These are phyloP conservation scores for Schwanniomyces pseudopolymorphus DNA, from an alignment of 805 yeast species.

Conservation along the genomic window DNA sequence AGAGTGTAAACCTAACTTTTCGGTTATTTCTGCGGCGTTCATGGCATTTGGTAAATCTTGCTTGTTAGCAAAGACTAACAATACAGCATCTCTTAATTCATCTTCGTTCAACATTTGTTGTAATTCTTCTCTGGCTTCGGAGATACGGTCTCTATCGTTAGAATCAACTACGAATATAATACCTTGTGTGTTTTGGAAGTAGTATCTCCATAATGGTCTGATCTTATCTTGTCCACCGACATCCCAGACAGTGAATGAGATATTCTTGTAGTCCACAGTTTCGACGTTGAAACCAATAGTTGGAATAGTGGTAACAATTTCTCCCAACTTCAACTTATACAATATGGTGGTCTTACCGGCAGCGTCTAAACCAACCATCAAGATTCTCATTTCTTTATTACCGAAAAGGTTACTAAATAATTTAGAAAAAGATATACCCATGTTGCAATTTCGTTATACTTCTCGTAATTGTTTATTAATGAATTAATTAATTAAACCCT, in stretches of 20 bases:
- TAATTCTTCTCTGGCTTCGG: slow-evolving; percentile 97
- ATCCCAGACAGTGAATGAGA: slow-evolving; percentile 97
- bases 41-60: slow-evolving; percentile 99
- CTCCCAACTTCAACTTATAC: slow-evolving; percentile 92
- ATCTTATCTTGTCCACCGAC: slow-evolving; percentile 99
- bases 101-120: slow-evolving; percentile 98
- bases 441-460: slow-evolving; percentile 20
- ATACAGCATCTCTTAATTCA: slow-evolving; percentile 93
- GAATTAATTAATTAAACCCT: slow-evolving; percentile 3
- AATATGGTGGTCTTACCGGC: slow-evolving; percentile 98
- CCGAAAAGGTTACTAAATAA: slow-evolving; percentile 94
- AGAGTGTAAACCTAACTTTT: slow-evolving; percentile 93
- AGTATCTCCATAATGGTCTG: slow-evolving; percentile 98
- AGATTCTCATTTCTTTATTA: slow-evolving; percentile 96
- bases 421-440: slow-evolving; percentile 96
- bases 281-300: slow-evolving; percentile 97
- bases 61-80: slow-evolving; percentile 95
- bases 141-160: slow-evolving; percentile 95
- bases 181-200: slow-evolving; percentile 98
- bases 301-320: slow-evolving; percentile 94
- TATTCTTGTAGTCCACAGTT: slow-evolving; percentile 95
- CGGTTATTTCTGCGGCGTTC: slow-evolving; percentile 98
- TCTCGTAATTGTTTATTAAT: slow-evolving; percentile 4
- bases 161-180: slow-evolving; percentile 97
- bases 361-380: slow-evolving; percentile 97